phyloP scores from a whole-genome alignment of 768 basidiomycete genomes.

The Clavulina sp. region DNA sequence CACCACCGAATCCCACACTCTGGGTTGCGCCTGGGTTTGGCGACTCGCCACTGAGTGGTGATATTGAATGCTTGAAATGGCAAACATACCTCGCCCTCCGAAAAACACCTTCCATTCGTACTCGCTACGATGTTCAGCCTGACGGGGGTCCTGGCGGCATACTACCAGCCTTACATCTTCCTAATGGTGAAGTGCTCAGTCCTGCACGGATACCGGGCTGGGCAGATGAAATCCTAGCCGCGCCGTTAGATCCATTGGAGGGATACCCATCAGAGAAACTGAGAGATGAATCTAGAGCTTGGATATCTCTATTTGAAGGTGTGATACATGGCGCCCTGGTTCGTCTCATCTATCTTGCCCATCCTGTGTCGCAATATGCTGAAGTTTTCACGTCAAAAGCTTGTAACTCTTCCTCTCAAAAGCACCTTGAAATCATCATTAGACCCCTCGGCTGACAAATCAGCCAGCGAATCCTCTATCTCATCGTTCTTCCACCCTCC shows the following conservation, averaged over 20 bases:
- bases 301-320: slow-evolving; percentile 65
- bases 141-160: slow-evolving; percentile 53
- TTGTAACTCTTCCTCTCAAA: no score
- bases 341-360: slow-evolving; percentile 14
- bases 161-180: slow-evolving; percentile 56
- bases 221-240: slow-evolving; percentile 36
- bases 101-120: slow-evolving; percentile 24
- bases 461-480: neutral
- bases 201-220: slow-evolving; percentile 55
- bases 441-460: no score
- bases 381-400: slow-evolving; percentile 17
- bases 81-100: slow-evolving; percentile 67
- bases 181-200: slow-evolving; percentile 37
- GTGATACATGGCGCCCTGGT: slow-evolving; percentile 63
- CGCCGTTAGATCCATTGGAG: slow-evolving; percentile 25
- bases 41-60: slow-evolving; percentile 38
- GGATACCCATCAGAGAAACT: slow-evolving; percentile 46
- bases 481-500: slow-evolving; percentile 36
- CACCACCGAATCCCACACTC: no score
- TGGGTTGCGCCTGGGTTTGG: no score
- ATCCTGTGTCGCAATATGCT: neutral
- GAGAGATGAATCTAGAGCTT: slow-evolving; percentile 61
- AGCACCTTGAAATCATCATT: no score
- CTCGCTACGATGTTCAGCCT: slow-evolving; percentile 51
- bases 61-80: slow-evolving; percentile 83